phyloP scores from a whole-genome alignment of 2,329 filamentous ascomycete species.

The Helotiales sp. region DNA sequence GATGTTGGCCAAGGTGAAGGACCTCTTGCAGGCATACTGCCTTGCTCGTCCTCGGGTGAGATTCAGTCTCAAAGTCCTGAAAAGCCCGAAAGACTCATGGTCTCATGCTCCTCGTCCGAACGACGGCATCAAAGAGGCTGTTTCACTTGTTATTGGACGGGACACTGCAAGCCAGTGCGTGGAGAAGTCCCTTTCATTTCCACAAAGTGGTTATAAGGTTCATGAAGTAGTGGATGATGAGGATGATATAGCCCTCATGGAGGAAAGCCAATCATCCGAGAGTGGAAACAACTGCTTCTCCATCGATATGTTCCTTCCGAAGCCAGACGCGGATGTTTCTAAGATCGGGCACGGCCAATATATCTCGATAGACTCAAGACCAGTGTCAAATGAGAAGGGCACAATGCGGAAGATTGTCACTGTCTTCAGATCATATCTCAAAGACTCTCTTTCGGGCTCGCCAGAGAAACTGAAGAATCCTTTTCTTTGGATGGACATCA shows the following conservation, averaged over 20 bases:
- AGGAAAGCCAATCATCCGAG: neutral
- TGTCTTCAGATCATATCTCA: conserved; percentile 53
- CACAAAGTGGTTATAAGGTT: neutral
- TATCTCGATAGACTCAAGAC: conserved; percentile 68
- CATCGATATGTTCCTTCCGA: conserved; percentile 60
- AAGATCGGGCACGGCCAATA: conserved; percentile 55
- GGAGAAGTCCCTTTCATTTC: conserved; percentile 30
- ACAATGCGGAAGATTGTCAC: conserved; percentile 59
- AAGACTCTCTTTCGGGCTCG: conserved; percentile 25
- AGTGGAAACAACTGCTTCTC: conserved; percentile 36
- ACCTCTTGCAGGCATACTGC: conserved; percentile 63
- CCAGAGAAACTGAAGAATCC: conserved; percentile 44
- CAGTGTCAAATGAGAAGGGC: conserved; percentile 55
- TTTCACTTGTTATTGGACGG: conserved; percentile 61
- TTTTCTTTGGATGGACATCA: conserved; percentile 65
- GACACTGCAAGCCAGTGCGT: conserved; percentile 56
- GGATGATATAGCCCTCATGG: neutral
- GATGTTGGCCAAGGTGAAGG: conserved; percentile 56
- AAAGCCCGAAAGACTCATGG: conserved; percentile 54
- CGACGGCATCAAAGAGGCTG: conserved; percentile 55
- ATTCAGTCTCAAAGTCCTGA: conserved; percentile 59
- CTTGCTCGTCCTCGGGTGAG: conserved; percentile 64
- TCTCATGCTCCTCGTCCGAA: conserved; percentile 58
- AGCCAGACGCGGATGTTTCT: conserved; percentile 43
- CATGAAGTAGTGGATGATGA: neutral